Conservation (phyloP, 2,329 filamentous ascomycete genomes). For the Xylariales sp. region DNA sequence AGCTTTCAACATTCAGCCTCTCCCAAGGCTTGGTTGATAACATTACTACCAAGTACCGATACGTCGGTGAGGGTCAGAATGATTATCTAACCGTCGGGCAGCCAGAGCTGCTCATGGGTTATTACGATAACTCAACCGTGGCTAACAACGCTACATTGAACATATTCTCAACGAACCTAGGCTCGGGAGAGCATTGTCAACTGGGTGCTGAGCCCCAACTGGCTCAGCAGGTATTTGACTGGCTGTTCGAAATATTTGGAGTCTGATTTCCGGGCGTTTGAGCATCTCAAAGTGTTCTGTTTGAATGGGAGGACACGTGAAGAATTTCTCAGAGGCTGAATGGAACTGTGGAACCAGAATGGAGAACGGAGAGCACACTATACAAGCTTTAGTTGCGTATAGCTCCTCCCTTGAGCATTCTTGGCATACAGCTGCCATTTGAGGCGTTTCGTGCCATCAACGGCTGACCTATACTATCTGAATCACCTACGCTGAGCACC, state of each 20-base stretch:
- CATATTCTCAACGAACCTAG: not conserved
- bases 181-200: conserved; percentile 3
- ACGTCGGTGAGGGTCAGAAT: conserved; percentile 4
- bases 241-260: conserved; percentile 2
- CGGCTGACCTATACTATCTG: no score
- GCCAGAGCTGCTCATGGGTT: not conserved
- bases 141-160: not conserved
- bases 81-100: conserved; percentile 3
- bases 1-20: not conserved
- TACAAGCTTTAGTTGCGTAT: no score
- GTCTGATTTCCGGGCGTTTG: not conserved
- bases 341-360: no score
- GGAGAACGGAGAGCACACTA: no score
- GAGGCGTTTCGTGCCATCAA: no score
- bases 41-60: conserved; percentile 1
- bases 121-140: conserved; percentile 4
- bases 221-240: conserved; percentile 3
- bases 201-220: conserved; percentile 3
- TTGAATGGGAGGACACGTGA: not conserved
- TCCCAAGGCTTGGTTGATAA: conserved; percentile 1
- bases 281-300: not conserved
- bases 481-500: no score
- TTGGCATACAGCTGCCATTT: no score
- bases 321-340: not conserved
- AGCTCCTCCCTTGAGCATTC: no score